Conservation (phyloP, 2,329 filamentous ascomycete species). For the Fusarium pseudograminearum region DNA sequence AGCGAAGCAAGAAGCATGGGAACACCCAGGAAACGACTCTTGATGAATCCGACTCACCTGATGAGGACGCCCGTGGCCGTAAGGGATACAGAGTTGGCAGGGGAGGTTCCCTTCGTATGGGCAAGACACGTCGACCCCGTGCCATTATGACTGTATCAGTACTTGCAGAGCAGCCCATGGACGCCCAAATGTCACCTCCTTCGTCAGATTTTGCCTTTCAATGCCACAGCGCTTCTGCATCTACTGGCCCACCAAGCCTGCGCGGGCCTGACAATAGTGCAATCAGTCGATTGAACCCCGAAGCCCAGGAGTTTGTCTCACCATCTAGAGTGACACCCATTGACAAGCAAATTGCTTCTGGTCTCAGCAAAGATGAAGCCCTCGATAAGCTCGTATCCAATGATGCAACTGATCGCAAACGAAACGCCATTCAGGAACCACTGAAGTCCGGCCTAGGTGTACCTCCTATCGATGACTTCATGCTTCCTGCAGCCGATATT, state of each 20-base stretch:
- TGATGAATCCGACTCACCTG: constrained; percentile 18
- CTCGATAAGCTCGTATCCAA: not conserved
- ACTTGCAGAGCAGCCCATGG: constrained; percentile 28
- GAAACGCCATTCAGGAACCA: not conserved
- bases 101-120: constrained; percentile 52
- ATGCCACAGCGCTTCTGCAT: not conserved
- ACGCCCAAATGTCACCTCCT: constrained; percentile 14
- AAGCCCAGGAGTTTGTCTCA: constrained; percentile 43
- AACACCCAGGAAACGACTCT: not conserved
- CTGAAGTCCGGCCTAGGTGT: not conserved
- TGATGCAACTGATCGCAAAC: not conserved
- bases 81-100: constrained; percentile 46
- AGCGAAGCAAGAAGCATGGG: constrained; percentile 35
- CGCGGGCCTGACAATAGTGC: constrained; percentile 6
- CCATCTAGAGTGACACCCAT: constrained; percentile 24
- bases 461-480: not conserved
- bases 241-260: not conserved
- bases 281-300: constrained; percentile 33
- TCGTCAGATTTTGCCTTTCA: constrained; percentile 35
- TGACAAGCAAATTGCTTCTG: not conserved
- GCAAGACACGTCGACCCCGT: constrained; percentile 48
- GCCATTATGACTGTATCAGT: constrained; percentile 29
- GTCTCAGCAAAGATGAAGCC: not conserved
- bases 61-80: constrained; percentile 26
- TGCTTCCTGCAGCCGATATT: not conserved